Percentiles rank a stretch among this genome's conserved stretches.
Evolutionary conservation across 768 basidiomycete genomes (phyloP).

Genomic region (Tricholoma terreum): DNA sequence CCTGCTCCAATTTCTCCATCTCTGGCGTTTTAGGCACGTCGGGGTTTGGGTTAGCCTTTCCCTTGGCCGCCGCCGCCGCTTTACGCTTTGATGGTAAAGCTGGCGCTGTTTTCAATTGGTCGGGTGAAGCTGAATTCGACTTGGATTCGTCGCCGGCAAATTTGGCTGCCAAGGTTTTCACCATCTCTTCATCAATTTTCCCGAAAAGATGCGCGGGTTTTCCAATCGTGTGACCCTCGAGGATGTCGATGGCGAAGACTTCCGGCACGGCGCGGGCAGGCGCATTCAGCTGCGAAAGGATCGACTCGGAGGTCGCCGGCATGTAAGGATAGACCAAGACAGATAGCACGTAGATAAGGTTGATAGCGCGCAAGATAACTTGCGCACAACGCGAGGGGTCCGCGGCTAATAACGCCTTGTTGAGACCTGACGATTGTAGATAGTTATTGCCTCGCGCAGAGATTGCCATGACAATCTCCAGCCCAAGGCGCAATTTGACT

Average conservation of each 20-base stretch:
- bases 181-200: conserved; percentile 89
- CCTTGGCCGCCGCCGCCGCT: conserved; percentile 45
- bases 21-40: conserved; percentile 70
- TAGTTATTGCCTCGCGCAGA: conserved; percentile 90
- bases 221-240: conserved; percentile 83
- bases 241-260: conserved; percentile 73
- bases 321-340: conserved; percentile 92
- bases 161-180: conserved; percentile 72
- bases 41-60: conserved; percentile 34
- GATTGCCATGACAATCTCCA: conserved; percentile 86
- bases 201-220: conserved; percentile 90
- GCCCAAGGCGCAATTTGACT: conserved; percentile 84
- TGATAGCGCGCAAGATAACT: conserved; percentile 86
- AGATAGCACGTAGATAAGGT: conserved; percentile 89
- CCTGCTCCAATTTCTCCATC: conserved; percentile 66
- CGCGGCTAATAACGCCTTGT: conserved; percentile 81
- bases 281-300: conserved; percentile 85
- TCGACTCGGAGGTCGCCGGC: conserved; percentile 82
- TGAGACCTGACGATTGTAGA: conserved; percentile 88
- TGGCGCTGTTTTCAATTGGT: conserved; percentile 41
- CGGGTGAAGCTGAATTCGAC: conserved; percentile 30
- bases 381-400: conserved; percentile 85
- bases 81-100: conserved; percentile 54
- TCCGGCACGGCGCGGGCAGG: conserved; percentile 79
- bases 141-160: conserved; percentile 67